phyloP scores from a whole-genome alignment of 1,284 basidiomycete species.

The Ceratobasidium sp. region DNA sequence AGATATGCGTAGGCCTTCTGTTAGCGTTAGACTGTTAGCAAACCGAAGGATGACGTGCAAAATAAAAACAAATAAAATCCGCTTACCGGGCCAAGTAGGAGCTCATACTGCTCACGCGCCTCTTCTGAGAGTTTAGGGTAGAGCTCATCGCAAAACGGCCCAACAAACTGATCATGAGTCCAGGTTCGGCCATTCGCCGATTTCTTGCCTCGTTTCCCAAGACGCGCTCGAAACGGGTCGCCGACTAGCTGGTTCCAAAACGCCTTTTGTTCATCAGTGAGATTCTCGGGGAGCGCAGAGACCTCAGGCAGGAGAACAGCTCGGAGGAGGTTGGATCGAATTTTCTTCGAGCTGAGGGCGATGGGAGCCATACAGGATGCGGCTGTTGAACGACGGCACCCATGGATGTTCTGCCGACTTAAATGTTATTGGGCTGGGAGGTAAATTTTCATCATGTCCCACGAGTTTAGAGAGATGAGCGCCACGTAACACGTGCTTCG shows the following conservation, averaged over 20 bases:
- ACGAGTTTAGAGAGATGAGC: neutral
- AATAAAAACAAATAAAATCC: neutral
- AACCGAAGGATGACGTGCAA: neutral
- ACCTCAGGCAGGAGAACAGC: neutral
- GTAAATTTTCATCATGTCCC: neutral
- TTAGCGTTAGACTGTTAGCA: too few relatives aligned
- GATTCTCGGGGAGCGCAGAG: neutral
- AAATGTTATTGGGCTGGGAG: conserved; percentile 2
- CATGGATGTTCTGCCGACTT: neutral
- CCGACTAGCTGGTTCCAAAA: neutral
- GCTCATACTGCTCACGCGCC: conserved; percentile 1
- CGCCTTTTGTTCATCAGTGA: neutral
- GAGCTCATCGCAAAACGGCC: conserved; percentile 1
- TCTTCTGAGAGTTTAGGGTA: neutral
- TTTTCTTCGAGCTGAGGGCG: neutral
- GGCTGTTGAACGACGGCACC: neutral
- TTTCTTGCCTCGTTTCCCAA: conserved; percentile 11
- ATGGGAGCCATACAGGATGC: neutral
- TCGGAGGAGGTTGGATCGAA: neutral
- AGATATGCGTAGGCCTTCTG: neutral
- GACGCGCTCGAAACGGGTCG: neutral
- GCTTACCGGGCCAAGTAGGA: neutral
- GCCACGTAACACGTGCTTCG: neutral
- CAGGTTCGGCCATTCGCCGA: neutral
- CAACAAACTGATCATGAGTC: neutral